phyloP scores from a whole-genome alignment of 352 stramenopile genomes.

The Phytophthora rubi region DNA sequence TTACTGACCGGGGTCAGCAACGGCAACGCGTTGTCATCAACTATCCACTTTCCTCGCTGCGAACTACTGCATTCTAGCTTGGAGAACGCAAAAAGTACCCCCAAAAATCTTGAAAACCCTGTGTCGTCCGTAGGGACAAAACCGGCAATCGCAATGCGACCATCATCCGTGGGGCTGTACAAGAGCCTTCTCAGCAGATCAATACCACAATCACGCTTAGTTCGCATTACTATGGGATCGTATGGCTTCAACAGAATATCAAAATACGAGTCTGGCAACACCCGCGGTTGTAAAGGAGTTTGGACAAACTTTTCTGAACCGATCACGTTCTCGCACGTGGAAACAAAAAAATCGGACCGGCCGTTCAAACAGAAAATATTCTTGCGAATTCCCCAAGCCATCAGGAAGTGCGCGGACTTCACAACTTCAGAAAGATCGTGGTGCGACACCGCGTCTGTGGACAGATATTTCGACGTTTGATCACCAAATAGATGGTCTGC shows the following conservation, averaged over 20 bases:
- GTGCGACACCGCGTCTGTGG: not conserved
- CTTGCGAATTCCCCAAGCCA: slow-evolving; percentile 52
- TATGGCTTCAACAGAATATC: slow-evolving; percentile 18
- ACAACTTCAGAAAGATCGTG: slow-evolving; percentile 34
- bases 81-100: slow-evolving; percentile 40
- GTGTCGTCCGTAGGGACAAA: slow-evolving; percentile 42
- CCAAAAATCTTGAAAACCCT: slow-evolving; percentile 42
- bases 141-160: slow-evolving; percentile 43
- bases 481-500: slow-evolving; percentile 18
- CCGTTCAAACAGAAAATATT: slow-evolving; percentile 37
- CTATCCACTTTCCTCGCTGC: slow-evolving; percentile 21
- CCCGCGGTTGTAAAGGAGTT: not conserved
- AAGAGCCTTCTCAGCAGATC: slow-evolving; percentile 39
- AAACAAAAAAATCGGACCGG: slow-evolving; percentile 34
- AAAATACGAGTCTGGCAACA: slow-evolving; percentile 30
- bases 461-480: not conserved
- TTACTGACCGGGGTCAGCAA: slow-evolving; percentile 49
- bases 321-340: slow-evolving; percentile 23
- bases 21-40: slow-evolving; percentile 12
- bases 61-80: slow-evolving; percentile 37
- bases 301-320: not conserved
- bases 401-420: slow-evolving; percentile 39
- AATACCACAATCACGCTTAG: slow-evolving; percentile 39
- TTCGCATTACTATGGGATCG: slow-evolving; percentile 25
- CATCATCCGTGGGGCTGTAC: slow-evolving; percentile 42